Conservation (phyloP, 192 early-diverging fungal genomes). For the Podila verticillata region DNA sequence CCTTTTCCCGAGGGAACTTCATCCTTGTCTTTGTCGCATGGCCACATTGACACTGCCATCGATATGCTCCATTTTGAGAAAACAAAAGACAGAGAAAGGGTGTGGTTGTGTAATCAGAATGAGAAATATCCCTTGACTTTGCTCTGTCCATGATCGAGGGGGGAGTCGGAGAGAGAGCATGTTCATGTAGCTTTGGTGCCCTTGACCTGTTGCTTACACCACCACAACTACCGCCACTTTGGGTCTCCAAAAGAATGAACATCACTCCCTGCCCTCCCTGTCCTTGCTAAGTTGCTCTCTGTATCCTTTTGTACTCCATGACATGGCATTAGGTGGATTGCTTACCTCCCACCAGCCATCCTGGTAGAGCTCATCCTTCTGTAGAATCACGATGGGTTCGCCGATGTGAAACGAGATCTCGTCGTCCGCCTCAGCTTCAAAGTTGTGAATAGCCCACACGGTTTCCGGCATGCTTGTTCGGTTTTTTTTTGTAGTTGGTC, state of each 20-base stretch:
- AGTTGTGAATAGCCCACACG: conserved; percentile 66
- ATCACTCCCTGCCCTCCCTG: no score
- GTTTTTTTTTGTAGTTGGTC: neutral
- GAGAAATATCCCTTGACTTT: neutral
- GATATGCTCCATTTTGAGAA: no score
- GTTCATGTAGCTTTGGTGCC: neutral
- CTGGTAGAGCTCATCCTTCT: conserved; percentile 72
- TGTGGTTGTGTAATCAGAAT: conserved; percentile 1
- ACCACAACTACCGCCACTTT: no score
- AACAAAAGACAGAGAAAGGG: no score
- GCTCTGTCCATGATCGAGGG: neutral
- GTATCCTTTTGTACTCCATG: neutral
- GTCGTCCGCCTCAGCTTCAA: conserved; percentile 71
- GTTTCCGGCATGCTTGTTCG: conserved; percentile 51
- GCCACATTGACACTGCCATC: no score
- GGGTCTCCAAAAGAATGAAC: no score
- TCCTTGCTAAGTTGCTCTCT: no score
- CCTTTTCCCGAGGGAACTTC: no score
- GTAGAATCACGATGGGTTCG: conserved; percentile 75
- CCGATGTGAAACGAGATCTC: conserved; percentile 72
- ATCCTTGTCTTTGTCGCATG: no score
- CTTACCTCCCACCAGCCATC: conserved; percentile 87
- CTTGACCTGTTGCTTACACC: no score
- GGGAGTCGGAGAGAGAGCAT: neutral
- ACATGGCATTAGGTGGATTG: neutral